A percentile compares a stretch with the other conserved stretches of the same genome.
These are phyloP conservation scores for Bjerkandera adusta DNA, from an alignment of 1,284 basidiomycete species.

Conservation along the genomic window DNA sequence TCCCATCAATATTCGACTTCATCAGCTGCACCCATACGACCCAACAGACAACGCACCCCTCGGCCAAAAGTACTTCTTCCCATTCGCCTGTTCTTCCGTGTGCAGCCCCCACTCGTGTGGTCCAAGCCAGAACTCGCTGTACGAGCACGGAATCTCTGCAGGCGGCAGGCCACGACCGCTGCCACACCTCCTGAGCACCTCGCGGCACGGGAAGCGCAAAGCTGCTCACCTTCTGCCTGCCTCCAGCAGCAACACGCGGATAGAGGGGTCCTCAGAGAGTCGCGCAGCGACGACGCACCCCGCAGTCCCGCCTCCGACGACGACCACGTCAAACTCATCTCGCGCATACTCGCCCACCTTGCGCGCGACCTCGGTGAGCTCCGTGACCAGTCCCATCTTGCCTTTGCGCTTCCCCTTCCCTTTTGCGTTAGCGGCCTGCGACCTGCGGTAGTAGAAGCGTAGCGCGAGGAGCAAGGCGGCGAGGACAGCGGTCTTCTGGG, in stretches of 20 bases:
- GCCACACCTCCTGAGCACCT: background rate
- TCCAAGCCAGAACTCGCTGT: slow-evolving; percentile 35
- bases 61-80: slow-evolving; percentile 54
- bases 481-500: slow-evolving; percentile 2
- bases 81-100: slow-evolving; percentile 54
- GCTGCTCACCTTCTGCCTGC: slow-evolving; percentile 57
- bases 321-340: slow-evolving; percentile 57
- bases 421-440: background rate
- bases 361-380: slow-evolving; percentile 5
- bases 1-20: background rate
- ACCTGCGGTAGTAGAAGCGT: slow-evolving; percentile 8
- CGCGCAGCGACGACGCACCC: slow-evolving; percentile 69
- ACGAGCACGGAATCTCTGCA: slow-evolving; percentile 25
- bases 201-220: background rate
- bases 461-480: slow-evolving; percentile 11
- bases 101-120: slow-evolving; percentile 48
- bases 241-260: slow-evolving; percentile 62
- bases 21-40: background rate
- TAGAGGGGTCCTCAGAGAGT: slow-evolving; percentile 54
- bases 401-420: background rate
- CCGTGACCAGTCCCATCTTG: background rate
- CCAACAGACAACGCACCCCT: slow-evolving; percentile 42
- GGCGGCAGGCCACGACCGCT: slow-evolving; percentile 22
- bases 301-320: slow-evolving; percentile 67
- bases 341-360: slow-evolving; percentile 3